Percentiles rank a stretch among this genome's conserved stretches.
phyloP scores from a whole-genome alignment of 2,329 filamentous ascomycete species.

The Zalaria sp. region DNA sequence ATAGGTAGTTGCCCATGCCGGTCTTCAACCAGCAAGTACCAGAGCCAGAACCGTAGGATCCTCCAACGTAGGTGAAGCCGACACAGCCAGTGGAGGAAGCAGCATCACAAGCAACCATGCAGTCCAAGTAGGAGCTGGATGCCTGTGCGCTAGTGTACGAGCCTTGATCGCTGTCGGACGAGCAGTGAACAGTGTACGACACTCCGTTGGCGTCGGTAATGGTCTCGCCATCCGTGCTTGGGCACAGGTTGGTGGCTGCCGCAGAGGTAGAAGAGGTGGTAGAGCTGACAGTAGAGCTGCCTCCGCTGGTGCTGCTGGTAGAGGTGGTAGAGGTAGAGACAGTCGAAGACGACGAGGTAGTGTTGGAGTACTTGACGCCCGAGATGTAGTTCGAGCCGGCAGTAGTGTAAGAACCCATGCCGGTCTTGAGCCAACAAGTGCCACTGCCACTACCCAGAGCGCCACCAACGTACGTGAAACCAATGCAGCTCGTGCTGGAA shows the following conservation, averaged over 20 bases:
- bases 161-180: constrained; percentile 6
- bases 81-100: constrained; percentile 4
- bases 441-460: constrained; percentile 1
- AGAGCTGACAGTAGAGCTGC: constrained; percentile 3
- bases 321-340: neutral
- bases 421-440: constrained; percentile 4
- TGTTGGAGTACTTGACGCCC: constrained; percentile 1
- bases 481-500: constrained; percentile 2
- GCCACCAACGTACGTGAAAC: constrained; percentile 7
- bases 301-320: neutral
- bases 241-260: constrained; percentile 5
- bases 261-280: constrained; percentile 5
- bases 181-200: constrained; percentile 6
- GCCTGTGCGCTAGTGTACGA: constrained; percentile 6
- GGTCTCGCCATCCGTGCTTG: neutral
- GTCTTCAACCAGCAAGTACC: constrained; percentile 13
- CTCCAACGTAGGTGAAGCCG: constrained; percentile 9
- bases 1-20: constrained; percentile 4
- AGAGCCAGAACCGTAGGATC: constrained; percentile 7
- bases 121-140: constrained; percentile 6
- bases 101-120: constrained; percentile 7
- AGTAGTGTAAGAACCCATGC: constrained; percentile 1
- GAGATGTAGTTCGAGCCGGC: constrained; percentile 3
- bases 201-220: constrained; percentile 1
- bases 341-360: neutral